phyloP scores from a whole-genome alignment of 2,329 filamentous ascomycete genomes.

The Elsinoe ampelina region DNA sequence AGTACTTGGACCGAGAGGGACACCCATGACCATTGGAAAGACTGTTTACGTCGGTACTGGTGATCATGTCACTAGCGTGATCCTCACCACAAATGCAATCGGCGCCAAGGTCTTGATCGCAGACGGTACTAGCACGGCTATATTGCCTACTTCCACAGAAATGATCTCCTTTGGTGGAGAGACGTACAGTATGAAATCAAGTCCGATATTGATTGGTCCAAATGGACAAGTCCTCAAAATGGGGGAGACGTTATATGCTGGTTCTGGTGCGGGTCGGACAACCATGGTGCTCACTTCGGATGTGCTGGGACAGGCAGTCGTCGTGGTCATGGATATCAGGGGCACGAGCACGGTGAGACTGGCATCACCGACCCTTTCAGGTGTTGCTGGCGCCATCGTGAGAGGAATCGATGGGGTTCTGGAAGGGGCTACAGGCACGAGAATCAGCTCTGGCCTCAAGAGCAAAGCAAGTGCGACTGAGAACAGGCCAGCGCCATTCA shows the following conservation, averaged over 20 bases:
- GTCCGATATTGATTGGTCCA: not conserved
- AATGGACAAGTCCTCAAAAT: not conserved
- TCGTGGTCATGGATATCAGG: not conserved
- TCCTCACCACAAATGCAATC: not conserved
- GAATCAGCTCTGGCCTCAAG: not conserved
- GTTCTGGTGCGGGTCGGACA: not conserved
- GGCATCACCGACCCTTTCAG: not conserved
- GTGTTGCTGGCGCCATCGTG: not conserved
- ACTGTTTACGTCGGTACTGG: not conserved
- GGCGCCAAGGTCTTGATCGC: not conserved
- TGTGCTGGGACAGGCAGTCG: not conserved
- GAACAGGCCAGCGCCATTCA: not conserved
- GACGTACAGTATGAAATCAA: not conserved
- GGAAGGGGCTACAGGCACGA: not conserved
- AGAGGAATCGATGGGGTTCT: not conserved
- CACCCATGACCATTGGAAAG: not conserved
- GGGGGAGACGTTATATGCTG: not conserved
- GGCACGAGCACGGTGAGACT: not conserved
- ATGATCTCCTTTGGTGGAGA: not conserved
- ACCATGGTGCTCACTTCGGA: not conserved
- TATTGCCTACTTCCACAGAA: not conserved
- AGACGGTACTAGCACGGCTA: not conserved
- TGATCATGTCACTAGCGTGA: not conserved
- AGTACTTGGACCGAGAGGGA: not conserved
- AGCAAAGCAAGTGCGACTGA: not conserved